Percentiles rank a stretch among this genome's conserved stretches.
phyloP scores from a whole-genome alignment of 2,329 filamentous ascomycete species.

The Colletotrichum tropicale region DNA sequence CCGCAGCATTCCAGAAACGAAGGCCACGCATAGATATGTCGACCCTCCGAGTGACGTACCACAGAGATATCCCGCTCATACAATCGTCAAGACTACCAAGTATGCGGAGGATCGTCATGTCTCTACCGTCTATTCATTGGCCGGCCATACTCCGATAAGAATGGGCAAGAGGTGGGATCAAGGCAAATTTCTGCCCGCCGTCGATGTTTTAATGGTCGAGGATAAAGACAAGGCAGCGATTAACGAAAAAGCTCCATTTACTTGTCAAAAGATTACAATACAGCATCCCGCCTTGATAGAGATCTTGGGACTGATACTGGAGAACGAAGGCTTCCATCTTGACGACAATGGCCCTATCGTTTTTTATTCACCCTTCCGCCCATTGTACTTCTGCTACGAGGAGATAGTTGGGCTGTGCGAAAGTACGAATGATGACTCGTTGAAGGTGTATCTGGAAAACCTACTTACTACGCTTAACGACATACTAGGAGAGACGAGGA shows the following conservation, averaged over 20 bases:
- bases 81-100: constrained; percentile 39
- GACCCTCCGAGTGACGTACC: constrained; percentile 8
- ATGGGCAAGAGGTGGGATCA: constrained; percentile 40
- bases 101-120: constrained; percentile 39
- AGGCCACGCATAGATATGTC: neutral
- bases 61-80: constrained; percentile 23
- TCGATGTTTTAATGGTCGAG: constrained; percentile 52
- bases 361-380: constrained; percentile 44
- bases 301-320: constrained; percentile 46
- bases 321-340: constrained; percentile 43
- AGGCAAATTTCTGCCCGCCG: constrained; percentile 43
- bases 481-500: constrained; percentile 43
- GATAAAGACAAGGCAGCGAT: constrained; percentile 44
- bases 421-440: constrained; percentile 26
- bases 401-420: constrained; percentile 39
- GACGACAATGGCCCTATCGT: constrained; percentile 37
- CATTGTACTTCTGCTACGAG: constrained; percentile 49
- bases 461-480: constrained; percentile 46
- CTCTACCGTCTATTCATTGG: constrained; percentile 36
- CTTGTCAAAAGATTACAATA: constrained; percentile 43
- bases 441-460: constrained; percentile 43
- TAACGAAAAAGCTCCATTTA: constrained; percentile 39
- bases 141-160: constrained; percentile 45
- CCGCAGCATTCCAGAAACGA: constrained; percentile 18
- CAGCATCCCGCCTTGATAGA: constrained; percentile 46